Evolutionary conservation across 805 yeast species (phyloP), one percentile per base, ranked within the genome.

Genomic region (Candida endomychidarum): DNA sequence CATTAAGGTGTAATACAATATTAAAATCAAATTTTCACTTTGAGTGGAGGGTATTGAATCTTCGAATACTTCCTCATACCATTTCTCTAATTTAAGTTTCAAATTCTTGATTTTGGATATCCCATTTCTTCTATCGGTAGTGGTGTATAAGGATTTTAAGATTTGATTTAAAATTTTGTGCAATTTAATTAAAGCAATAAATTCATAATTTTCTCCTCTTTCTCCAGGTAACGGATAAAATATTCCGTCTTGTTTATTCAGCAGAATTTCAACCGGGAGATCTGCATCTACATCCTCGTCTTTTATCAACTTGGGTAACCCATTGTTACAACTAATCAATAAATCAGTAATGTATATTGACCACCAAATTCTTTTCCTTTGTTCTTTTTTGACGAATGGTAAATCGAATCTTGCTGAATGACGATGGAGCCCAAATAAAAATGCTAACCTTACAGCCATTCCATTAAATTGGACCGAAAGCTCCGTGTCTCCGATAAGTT

Each of bases 221-320:
- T 37, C 34, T 3, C 40, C 40, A 4, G 40, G 40, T 15, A 37
- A 29, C 5, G 40, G 40, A 15, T 21, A 32, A 11, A 26, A 11
- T 4, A 26, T 12, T 18, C 14, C 29, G 18, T 16, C 14, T 4
- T 34, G 7, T 12, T 8, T 16, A n/a, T 17, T 24, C 28, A 14
- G 20, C 28, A 8, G 26, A 11, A 22, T 15, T 29, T 37, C 40
- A 2, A 22, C 22, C 3, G 40, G 40, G 5, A 37, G 22, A 23
- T 37, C 40, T 2, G 40, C 22, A 37, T 37, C 40, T 5, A 37
- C 40, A 28, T 37, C 40, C 14, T 37, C 40, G 0, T 72, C 72
- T 34, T 61, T 60, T 4, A 73, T 52, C 16, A 66, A 47, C 44
- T 74, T 76, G 12, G 73, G 53, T 5, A 63, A 51, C 12, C 70